These are phyloP conservation scores for Cercospora zeina DNA, from an alignment of 2,329 filamentous ascomycete species.

Conservation along the genomic window DNA sequence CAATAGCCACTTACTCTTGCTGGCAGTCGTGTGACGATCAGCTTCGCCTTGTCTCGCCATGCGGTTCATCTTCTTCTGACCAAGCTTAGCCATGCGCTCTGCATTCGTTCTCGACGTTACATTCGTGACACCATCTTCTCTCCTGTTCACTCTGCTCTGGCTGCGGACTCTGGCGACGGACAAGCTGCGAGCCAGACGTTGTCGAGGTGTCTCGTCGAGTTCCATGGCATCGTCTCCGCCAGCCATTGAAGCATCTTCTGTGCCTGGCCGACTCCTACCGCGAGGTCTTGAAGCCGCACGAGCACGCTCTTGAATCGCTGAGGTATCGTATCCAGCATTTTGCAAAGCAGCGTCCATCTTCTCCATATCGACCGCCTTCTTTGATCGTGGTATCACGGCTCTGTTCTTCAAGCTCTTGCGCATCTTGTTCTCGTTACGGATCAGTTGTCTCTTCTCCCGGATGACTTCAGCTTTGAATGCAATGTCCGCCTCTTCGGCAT, in stretches of 20 bases:
- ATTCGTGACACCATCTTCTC: conserved; percentile 74
- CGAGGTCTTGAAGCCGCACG: conserved; percentile 67
- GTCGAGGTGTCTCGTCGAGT: conserved; percentile 46
- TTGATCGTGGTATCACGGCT: conserved; percentile 83
- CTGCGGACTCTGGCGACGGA: conserved; percentile 68
- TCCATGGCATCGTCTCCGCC: conserved; percentile 69
- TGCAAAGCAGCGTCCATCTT: conserved; percentile 86
- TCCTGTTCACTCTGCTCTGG: conserved; percentile 65
- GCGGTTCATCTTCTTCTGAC: conserved; percentile 98
- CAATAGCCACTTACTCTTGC: conserved; percentile 87
- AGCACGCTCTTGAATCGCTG: conserved; percentile 70
- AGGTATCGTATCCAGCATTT: conserved; percentile 80
- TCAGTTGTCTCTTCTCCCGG: conserved; percentile 87
- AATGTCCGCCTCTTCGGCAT: conserved; percentile 84
- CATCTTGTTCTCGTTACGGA: conserved; percentile 92
- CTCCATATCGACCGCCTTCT: conserved; percentile 76
- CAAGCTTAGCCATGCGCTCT: conserved; percentile 81
- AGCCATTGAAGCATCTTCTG: conserved; percentile 43
- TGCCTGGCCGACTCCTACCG: conserved; percentile 65
- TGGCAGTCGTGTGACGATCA: conserved; percentile 81
- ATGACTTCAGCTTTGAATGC: conserved; percentile 92
- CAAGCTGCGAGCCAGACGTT: conserved; percentile 54
- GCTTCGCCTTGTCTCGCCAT: conserved; percentile 97
- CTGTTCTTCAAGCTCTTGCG: conserved; percentile 97
- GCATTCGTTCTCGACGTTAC: conserved; percentile 70